Evolutionary conservation across 208 protist genomes (phyloP).

Genomic region (Wallacemonas rigidus): DNA sequence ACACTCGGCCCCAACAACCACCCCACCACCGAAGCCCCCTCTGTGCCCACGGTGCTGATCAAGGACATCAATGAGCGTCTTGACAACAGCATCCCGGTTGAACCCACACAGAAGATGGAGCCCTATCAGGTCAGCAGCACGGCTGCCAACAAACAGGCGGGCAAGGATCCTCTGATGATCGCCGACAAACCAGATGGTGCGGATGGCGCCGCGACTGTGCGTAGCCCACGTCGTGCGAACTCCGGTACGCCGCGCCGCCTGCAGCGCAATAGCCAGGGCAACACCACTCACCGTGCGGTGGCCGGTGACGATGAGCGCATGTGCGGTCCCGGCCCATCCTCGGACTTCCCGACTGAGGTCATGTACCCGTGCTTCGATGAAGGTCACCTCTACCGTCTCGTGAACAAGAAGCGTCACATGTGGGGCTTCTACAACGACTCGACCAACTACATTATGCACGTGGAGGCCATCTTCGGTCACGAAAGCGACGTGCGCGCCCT

Average conservation of each 20-base stretch:
- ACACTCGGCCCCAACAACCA: background rate
- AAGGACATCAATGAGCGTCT: constrained; percentile 6
- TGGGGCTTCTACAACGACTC: constrained; percentile 89
- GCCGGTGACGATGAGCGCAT: background rate
- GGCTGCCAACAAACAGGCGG: constrained; percentile 12
- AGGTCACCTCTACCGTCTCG: constrained; percentile 75
- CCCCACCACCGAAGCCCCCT: background rate
- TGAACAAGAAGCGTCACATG: constrained; percentile 47
- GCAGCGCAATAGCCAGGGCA: constrained; percentile 14
- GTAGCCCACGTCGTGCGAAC: constrained; percentile 12
- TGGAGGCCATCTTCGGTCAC: constrained; percentile 60
- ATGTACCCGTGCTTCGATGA: constrained; percentile 74
- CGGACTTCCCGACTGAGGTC: constrained; percentile 39
- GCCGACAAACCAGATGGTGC: background rate
- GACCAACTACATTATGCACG: constrained; percentile 55
- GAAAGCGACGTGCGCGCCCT: constrained; percentile 57
- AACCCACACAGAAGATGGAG: constrained; percentile 8
- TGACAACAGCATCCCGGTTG: background rate
- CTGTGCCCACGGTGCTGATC: constrained; percentile 1
- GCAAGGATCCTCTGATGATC: constrained; percentile 14
- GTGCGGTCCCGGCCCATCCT: constrained; percentile 36
- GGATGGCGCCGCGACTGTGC: background rate
- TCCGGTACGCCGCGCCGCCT: constrained; percentile 9
- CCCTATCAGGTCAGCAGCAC: constrained; percentile 12
- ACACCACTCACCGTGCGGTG: background rate